phyloP scores from a whole-genome alignment of 768 basidiomycete species.

The Dictyophora rubrovolvata region DNA sequence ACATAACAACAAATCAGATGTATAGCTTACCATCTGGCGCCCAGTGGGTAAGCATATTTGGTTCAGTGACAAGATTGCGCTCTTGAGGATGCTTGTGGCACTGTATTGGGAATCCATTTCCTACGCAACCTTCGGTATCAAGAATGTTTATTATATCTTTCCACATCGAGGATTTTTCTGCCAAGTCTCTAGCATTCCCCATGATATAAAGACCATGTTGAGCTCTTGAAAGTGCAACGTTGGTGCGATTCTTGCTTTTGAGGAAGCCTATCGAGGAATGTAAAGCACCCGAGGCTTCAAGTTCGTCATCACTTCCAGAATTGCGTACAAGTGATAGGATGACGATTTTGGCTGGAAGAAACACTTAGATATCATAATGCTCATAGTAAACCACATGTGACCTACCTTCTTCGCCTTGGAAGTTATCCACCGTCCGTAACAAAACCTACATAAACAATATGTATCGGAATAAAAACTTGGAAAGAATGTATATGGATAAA shows the following conservation, averaged over 20 bases:
- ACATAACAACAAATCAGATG: too few relatives aligned
- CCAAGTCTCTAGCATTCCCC: constrained; percentile 49
- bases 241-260: constrained; percentile 27
- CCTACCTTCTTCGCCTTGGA: constrained; percentile 61
- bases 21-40: constrained; percentile 30
- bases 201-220: constrained; percentile 65
- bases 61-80: constrained; percentile 32
- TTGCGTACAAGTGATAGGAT: constrained; percentile 71
- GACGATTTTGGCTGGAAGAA: constrained; percentile 36
- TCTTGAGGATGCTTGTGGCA: constrained; percentile 46
- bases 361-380: neutral
- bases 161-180: constrained; percentile 8
- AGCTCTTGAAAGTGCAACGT: constrained; percentile 65
- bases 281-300: constrained; percentile 8
- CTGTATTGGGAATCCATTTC: constrained; percentile 42
- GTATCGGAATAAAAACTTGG: neutral
- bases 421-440: constrained; percentile 68
- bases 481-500: neutral
- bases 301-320: constrained; percentile 37
- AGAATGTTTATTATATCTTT: constrained; percentile 24
- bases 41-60: constrained; percentile 38
- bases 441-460: constrained; percentile 41
- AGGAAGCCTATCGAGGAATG: constrained; percentile 54
- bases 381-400: neutral
- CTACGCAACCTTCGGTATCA: constrained; percentile 35